Base-by-base conservation (phyloP, 306 rosid species). In the Urtica urens region DNA sequence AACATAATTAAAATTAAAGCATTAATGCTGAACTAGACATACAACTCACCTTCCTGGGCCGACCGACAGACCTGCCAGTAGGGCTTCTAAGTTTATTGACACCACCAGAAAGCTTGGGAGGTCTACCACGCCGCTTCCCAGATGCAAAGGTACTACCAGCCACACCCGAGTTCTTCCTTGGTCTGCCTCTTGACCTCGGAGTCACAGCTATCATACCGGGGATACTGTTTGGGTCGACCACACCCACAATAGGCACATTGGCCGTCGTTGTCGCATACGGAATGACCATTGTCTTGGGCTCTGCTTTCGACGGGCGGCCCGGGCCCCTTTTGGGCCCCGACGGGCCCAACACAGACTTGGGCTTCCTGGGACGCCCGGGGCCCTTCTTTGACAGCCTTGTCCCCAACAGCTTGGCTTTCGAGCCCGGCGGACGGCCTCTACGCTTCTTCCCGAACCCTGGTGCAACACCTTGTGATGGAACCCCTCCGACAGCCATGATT, bases 21-120 rank as follows among this genome's bases (percentile, higher is more conserved):
- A n/a, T n/a, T n/a, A n/a, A n/a, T n/a, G n/a, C n/a, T n/a, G n/a
- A n/a, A n/a, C n/a, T n/a, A n/a, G n/a, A n/a, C n/a, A 18, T 4
- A 26, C 14, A 14, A 16, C 40, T 55, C 63, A 86, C 96, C 96
- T 86, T 86, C 70, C 23, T 81, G 0, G 96, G 96, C 23, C 96
- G 79, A 6, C 96, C 96, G 13, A 78, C 85, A 0, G 86, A 69
- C 72, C 79, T 79, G 0, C 77, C 85, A 4, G 63, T 17, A 12
- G 49, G 29, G 7, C 3, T 63, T 9, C 17, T 66, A 24, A 62
- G 38, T 35, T 55, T 64, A 15, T 34, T 53, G 19, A 50, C 39
- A 1, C 64, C 66, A 1, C 64, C 66, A 0, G 65, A 60, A 19
- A 53, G 37, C 39, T 59, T 56, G 2, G 60, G 57, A 9, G 76